Base-by-base conservation (phyloP, 208 protist genomes). In the Leishmania amazonensis region DNA sequence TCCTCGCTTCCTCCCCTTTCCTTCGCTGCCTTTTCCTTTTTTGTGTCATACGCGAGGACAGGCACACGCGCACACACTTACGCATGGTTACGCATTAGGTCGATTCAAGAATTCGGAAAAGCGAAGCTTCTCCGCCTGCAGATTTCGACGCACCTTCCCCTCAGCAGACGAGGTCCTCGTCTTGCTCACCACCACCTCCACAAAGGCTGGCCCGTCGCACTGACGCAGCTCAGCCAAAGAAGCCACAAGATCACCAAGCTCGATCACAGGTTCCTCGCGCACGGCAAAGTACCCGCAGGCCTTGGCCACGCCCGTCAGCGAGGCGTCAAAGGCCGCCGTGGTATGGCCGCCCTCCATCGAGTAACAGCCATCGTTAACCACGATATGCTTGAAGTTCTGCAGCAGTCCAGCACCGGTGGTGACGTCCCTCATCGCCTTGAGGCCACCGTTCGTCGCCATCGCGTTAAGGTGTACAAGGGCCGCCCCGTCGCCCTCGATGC, bases 351-450 rank as follows among this genome's bases (percentile, higher is more conserved):
- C 91, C 15, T 90, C 93, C 68, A 87, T 89, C 76, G 96, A 90
- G 83, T 98, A 93, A 3, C 86, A 91, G 68, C 94, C 96, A 81
- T 96, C 95, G 85, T 96, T 98, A 1, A 98, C 76, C 9, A 98
- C 85, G 35, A 98, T 81, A 83, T 98, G 95, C 79, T 94, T 95
- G 57, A 94, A 83, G 78, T 98, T 98, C 17, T 80, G 73, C 75
- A 96, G 84, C 74, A 87, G 83, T 19, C 83, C 85, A 2, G 60
- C 64, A 21, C 83, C 81, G 3, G 74, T 83, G 38, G 47, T 65
- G 51, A 79, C 64, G 57, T 81, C 57, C 54, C 87, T 79, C 21
- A 81, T 31, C 11, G 88, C 85, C 28, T 82, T 81, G 13, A 84
- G 51, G 15, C 84, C 79, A 40, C 92, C 93, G 71, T 82, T 49